Conservation (phyloP, 1,139 yeast species). For the Petasospora rhodanensis region DNA sequence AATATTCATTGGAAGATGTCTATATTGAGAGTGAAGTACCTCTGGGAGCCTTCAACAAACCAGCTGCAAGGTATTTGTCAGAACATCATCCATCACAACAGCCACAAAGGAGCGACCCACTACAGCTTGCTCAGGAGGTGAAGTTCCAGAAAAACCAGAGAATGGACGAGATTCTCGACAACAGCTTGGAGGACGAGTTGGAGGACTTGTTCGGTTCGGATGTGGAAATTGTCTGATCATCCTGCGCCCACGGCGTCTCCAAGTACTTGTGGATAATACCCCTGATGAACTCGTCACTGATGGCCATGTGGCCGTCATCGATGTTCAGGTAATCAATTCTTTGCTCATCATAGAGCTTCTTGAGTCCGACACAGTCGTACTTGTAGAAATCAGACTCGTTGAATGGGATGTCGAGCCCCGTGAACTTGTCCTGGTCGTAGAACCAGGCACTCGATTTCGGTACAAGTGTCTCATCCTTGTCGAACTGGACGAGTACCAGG, state of each 20-base stretch:
- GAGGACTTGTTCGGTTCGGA: conserved; percentile 22
- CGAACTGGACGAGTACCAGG: conserved; percentile 57
- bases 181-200: conserved; percentile 12
- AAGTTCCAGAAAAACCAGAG: conserved; percentile 1
- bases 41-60: too few species aligned
- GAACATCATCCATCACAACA: conserved; percentile 7
- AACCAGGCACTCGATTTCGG: conserved; percentile 75
- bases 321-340: conserved; percentile 47
- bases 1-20: too few species aligned
- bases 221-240: conserved; percentile 19
- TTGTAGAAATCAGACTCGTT: conserved; percentile 46
- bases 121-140: conserved; percentile 10
- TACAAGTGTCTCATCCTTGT: conserved; percentile 58
- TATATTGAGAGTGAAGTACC: too few species aligned
- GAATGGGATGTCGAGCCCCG: conserved; percentile 43
- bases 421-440: conserved; percentile 44
- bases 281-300: conserved; percentile 45
- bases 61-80: too few species aligned
- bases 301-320: conserved; percentile 65
- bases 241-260: conserved; percentile 13
- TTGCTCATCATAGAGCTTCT: conserved; percentile 37
- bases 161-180: conserved; percentile 8
- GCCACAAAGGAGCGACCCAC: conserved; percentile 14
- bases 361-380: conserved; percentile 58
- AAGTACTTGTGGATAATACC: conserved; percentile 36